Evolutionary conservation across 139 green algal species (phyloP).

Genomic region (Ettlia oleoabundans): DNA sequence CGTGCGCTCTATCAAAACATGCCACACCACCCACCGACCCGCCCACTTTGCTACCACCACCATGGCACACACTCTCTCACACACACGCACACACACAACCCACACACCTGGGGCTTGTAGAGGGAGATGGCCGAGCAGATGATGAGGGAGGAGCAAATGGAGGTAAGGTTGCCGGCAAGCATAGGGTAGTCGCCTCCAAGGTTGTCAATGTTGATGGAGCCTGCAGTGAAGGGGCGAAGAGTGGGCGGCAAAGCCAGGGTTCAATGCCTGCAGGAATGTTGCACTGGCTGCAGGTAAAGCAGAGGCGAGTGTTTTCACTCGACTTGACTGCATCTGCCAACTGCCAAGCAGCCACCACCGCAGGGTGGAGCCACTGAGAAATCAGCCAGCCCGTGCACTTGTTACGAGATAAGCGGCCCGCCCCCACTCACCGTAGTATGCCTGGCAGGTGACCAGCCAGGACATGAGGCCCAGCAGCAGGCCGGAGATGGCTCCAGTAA

Average conservation of each 20-base stretch:
- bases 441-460: constrained; percentile 62
- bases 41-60: too few relatives aligned
- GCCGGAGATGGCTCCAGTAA: constrained; percentile 69
- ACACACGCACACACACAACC: too few relatives aligned
- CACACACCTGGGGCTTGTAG: constrained; percentile 49
- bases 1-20: too few relatives aligned
- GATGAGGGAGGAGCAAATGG: constrained; percentile 73
- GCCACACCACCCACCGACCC: too few relatives aligned
- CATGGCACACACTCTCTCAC: too few relatives aligned
- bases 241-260: not conserved
- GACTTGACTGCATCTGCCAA: too few relatives aligned
- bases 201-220: constrained; percentile 57
- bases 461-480: constrained; percentile 59
- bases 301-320: not conserved
- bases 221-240: not conserved
- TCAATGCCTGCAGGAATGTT: not conserved
- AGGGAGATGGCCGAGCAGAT: constrained; percentile 70
- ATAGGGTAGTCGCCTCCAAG: constrained; percentile 83
- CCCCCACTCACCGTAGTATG: constrained; percentile 30
- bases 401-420: too few relatives aligned
- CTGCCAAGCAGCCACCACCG: too few relatives aligned
- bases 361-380: too few relatives aligned
- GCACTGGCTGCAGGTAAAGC: too few relatives aligned
- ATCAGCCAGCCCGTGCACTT: too few relatives aligned
- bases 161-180: constrained; percentile 84